These are phyloP conservation scores for Venturia aucupariae DNA, from an alignment of 2,329 filamentous ascomycete genomes.

Conservation along the genomic window DNA sequence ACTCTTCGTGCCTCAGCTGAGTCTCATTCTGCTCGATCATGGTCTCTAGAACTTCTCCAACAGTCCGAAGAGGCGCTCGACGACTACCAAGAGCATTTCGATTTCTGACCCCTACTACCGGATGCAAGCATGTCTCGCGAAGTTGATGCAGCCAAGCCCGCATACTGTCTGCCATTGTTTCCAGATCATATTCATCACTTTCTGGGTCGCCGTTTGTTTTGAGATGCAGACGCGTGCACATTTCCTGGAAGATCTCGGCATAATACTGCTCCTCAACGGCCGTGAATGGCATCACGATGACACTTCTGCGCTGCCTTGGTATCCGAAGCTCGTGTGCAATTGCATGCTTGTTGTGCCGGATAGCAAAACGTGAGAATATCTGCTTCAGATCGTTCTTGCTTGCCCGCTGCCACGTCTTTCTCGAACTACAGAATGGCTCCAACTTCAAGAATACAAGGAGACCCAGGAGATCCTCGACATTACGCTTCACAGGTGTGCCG, in stretches of 20 bases:
- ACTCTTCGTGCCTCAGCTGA: conserved; percentile 57
- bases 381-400: conserved; percentile 56
- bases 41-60: conserved; percentile 74
- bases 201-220: conserved; percentile 54
- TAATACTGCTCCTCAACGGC: conserved; percentile 90
- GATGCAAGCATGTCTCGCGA: conserved; percentile 76
- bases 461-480: conserved; percentile 69
- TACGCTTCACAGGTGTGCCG: conserved; percentile 77
- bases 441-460: conserved; percentile 73
- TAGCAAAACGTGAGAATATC: conserved; percentile 62
- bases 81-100: conserved; percentile 52
- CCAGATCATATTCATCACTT: conserved; percentile 52
- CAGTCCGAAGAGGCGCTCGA: conserved; percentile 63
- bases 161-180: conserved; percentile 58
- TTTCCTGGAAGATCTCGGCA: conserved; percentile 61
- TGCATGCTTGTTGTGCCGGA: conserved; percentile 78
- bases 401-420: conserved; percentile 59
- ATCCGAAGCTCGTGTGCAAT: conserved; percentile 71
- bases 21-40: conserved; percentile 85
- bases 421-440: conserved; percentile 61
- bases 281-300: conserved; percentile 84
- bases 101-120: conserved; percentile 64
- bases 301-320: conserved; percentile 73
- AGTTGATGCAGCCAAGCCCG: conserved; percentile 67
- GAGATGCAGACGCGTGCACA: conserved; percentile 62